Percentiles rank a stretch among this genome's conserved stretches.
These are phyloP conservation scores for Aspergillus spinulosporus DNA, from an alignment of 2,329 filamentous ascomycete genomes.

Conservation along the genomic window DNA sequence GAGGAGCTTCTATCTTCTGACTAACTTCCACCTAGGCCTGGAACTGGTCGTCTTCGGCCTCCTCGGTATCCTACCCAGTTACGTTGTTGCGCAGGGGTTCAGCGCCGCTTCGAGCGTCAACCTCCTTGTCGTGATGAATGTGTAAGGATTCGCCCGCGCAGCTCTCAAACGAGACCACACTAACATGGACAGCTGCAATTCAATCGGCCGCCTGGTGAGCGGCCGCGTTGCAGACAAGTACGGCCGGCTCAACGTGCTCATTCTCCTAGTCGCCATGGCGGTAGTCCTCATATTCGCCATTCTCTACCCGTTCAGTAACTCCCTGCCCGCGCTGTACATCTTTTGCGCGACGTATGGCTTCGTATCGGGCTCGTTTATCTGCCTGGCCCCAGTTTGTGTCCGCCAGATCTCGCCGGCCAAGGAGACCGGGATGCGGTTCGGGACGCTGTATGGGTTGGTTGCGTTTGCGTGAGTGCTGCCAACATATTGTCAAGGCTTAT, in stretches of 20 bases:
- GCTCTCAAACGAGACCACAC: background rate
- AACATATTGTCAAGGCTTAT: background rate
- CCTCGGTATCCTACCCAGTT: conserved; percentile 32
- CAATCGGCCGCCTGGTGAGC: conserved; percentile 47
- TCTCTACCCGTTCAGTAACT: conserved; percentile 33
- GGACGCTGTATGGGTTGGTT: conserved; percentile 52
- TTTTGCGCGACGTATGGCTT: conserved; percentile 51
- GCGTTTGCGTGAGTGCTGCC: conserved; percentile 43
- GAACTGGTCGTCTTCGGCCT: conserved; percentile 35
- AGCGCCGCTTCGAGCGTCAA: conserved; percentile 32
- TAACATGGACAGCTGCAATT: conserved; percentile 35
- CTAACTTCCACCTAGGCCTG: conserved; percentile 22
- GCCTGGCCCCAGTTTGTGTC: conserved; percentile 48
- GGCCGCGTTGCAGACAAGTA: conserved; percentile 48
- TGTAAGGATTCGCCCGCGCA: conserved; percentile 22
- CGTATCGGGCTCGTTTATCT: conserved; percentile 50
- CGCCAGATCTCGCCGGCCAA: conserved; percentile 51
- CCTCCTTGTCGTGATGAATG: conserved; percentile 42
- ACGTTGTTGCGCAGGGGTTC: conserved; percentile 32
- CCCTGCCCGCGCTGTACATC: conserved; percentile 41
- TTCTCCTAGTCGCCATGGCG: conserved; percentile 37
- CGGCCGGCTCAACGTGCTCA: conserved; percentile 51
- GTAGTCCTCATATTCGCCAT: conserved; percentile 45
- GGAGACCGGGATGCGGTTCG: conserved; percentile 51
- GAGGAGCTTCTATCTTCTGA: background rate